These are phyloP conservation scores for Sclerospora graminicola DNA, from an alignment of 352 stramenopile species.

Conservation along the genomic window DNA sequence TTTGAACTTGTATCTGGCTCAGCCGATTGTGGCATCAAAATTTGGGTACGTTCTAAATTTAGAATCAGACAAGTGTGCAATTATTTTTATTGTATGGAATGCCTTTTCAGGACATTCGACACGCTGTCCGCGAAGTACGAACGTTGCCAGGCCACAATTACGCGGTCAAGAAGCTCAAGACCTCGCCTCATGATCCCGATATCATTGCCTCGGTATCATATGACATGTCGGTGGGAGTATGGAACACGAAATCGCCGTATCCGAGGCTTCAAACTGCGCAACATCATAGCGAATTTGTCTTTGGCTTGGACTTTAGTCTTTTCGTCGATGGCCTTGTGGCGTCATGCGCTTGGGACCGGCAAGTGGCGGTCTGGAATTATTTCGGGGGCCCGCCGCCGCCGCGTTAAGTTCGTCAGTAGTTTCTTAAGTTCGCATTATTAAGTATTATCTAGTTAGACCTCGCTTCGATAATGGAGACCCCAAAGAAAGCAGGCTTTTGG, in stretches of 20 bases:
- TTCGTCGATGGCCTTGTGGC: constrained; percentile 70
- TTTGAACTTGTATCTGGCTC: constrained; percentile 82
- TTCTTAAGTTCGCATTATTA: constrained; percentile 11
- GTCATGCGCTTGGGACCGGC: constrained; percentile 73
- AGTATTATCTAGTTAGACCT: no score
- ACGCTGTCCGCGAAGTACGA: constrained; percentile 50
- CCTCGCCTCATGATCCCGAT: constrained; percentile 69
- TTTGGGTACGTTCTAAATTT: constrained; percentile 47
- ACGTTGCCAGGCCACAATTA: constrained; percentile 75
- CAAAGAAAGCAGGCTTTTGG: constrained; percentile 59
- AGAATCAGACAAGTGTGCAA: no score
- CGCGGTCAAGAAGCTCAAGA: constrained; percentile 76
- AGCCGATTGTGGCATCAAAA: constrained; percentile 72
- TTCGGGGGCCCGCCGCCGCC: constrained; percentile 44
- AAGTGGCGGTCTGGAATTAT: constrained; percentile 74
- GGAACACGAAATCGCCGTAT: constrained; percentile 79
- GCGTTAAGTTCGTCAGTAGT: constrained; percentile 15
- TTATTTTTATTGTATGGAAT: background rate
- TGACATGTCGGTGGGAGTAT: constrained; percentile 86
- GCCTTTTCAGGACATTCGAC: constrained; percentile 57
- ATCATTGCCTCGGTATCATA: constrained; percentile 82
- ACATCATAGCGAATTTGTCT: constrained; percentile 85
- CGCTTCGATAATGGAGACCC: constrained; percentile 16
- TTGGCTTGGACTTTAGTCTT: constrained; percentile 77
- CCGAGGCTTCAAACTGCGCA: constrained; percentile 57